Percentiles rank a stretch among this genome's conserved stretches.
Evolutionary conservation across 1,284 basidiomycete genomes (phyloP).

Genomic region (Prillingera fragicola): DNA sequence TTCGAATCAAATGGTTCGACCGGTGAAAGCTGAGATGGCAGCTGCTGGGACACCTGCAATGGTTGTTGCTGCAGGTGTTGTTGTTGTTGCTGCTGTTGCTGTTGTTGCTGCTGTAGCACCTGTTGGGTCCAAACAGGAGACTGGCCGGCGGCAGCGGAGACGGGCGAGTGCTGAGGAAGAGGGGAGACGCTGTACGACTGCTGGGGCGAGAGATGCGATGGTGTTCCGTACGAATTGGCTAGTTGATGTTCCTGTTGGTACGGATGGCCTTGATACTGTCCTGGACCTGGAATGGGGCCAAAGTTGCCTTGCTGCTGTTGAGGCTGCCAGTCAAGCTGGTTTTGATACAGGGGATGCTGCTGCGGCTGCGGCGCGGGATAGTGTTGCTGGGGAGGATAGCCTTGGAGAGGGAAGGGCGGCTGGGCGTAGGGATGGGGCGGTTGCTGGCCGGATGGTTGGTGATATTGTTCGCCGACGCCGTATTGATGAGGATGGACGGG

Average conservation of each 20-base stretch:
- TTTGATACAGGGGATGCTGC: background rate
- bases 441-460: background rate
- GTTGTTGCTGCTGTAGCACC: conserved; percentile 4
- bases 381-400: background rate
- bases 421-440: background rate
- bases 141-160: no score
- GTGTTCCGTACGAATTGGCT: no score
- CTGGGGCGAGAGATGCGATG: no score
- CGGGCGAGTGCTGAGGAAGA: no score
- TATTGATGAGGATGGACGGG: background rate
- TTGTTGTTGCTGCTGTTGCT: conserved; percentile 1
- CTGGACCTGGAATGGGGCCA: no score
- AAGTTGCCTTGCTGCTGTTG: no score
- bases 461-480: background rate
- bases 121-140: no score
- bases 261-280: no score
- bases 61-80: background rate
- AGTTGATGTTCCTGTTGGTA: background rate
- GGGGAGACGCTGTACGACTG: no score
- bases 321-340: no score
- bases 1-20: background rate
- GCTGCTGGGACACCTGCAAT: background rate
- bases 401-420: background rate
- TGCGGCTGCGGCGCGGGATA: no score
- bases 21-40: background rate